Percentiles rank a stretch among this genome's conserved stretches.
phyloP scores from a whole-genome alignment of 129 eudicot species.

The Chrysanthemum seticuspe region DNA sequence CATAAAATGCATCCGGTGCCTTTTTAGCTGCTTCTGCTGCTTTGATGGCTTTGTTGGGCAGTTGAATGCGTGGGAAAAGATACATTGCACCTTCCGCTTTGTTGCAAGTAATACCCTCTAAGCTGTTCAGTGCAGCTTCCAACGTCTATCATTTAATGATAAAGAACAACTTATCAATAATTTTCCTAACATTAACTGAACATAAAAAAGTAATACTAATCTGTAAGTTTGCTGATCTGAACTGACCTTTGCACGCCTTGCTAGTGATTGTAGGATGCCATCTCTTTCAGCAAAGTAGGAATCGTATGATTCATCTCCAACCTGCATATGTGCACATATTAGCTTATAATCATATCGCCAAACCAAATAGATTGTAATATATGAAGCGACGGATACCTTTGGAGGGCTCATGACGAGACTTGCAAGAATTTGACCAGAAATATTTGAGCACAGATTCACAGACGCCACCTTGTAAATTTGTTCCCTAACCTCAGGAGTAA shows the following conservation, averaged over 20 bases:
- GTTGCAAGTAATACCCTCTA: constrained; percentile 94
- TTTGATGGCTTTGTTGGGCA: constrained; percentile 85
- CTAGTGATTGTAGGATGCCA: constrained; percentile 77
- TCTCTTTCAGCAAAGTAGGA: constrained; percentile 77
- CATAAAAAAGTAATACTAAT: not conserved
- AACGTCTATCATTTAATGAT: constrained; percentile 46
- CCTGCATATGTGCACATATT: constrained; percentile 44
- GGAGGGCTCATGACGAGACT: constrained; percentile 99
- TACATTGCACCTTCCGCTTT: constrained; percentile 99
- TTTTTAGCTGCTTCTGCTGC: constrained; percentile 74
- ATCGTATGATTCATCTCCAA: constrained; percentile 95
- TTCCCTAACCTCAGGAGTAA: constrained; percentile 82
- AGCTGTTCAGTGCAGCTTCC: constrained; percentile 80
- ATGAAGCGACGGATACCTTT: constrained; percentile 42
- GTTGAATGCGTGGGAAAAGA: constrained; percentile 75
- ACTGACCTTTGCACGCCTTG: constrained; percentile 94
- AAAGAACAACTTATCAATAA: not conserved
- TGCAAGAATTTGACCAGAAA: constrained; percentile 95
- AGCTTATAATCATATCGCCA: not conserved
- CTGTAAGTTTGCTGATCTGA: not conserved
- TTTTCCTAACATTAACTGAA: not conserved
- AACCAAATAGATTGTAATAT: not conserved
- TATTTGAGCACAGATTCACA: constrained; percentile 88
- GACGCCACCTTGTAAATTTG: constrained; percentile 97
- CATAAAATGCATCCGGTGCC: constrained; percentile 86